Conservation (phyloP, 2,329 filamentous ascomycete species). For the Epichloe festucae region DNA sequence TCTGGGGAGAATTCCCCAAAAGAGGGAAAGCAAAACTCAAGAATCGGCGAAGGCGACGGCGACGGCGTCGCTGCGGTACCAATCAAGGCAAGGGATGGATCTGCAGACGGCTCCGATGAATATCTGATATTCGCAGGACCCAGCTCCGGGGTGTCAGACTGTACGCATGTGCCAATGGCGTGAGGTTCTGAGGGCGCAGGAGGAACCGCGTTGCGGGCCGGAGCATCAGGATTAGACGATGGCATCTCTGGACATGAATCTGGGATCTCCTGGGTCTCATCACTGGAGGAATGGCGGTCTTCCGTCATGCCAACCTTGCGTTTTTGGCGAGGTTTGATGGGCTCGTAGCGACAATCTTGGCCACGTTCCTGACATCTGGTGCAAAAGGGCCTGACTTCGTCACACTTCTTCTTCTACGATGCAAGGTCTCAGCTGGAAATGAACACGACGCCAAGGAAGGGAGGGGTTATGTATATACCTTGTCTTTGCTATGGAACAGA, state of each 20-base stretch:
- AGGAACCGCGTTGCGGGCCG: not conserved
- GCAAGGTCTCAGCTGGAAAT: not conserved
- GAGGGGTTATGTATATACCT: constrained; percentile 23
- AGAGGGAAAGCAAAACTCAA: constrained; percentile 41
- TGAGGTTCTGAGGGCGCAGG: constrained; percentile 3
- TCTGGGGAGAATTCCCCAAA: constrained; percentile 43
- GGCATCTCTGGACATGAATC: not conserved
- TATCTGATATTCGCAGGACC: not conserved
- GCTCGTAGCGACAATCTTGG: constrained; percentile 37
- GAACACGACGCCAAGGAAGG: not conserved
- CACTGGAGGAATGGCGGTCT: not conserved
- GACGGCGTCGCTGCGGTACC: constrained; percentile 10
- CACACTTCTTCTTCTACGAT: constrained; percentile 44
- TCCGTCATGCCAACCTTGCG: constrained; percentile 18
- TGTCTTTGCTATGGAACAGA: constrained; percentile 34
- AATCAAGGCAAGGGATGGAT: constrained; percentile 15
- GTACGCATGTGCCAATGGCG: constrained; percentile 8
- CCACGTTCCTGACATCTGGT: constrained; percentile 36
- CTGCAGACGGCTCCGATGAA: constrained; percentile 7
- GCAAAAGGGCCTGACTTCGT: constrained; percentile 38
- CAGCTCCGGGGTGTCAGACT: constrained; percentile 7
- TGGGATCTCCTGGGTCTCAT: not conserved
- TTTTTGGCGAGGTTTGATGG: constrained; percentile 27
- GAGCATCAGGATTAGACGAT: not conserved
- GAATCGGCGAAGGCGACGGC: constrained; percentile 20